phyloP scores from a whole-genome alignment of 306 rosid genomes.

The Mimosa bimucronata region DNA sequence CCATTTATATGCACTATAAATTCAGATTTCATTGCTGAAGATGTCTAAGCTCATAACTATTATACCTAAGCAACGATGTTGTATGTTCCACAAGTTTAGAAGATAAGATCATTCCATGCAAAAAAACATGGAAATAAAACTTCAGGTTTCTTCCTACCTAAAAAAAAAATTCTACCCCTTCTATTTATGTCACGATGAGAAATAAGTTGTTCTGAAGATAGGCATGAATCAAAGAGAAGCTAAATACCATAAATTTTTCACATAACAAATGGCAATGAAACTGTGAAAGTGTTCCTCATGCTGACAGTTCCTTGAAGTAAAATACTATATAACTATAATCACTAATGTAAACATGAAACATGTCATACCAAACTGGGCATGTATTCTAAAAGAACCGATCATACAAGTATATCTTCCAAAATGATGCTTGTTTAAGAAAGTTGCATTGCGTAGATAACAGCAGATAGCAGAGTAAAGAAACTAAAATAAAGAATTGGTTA shows the following conservation, averaged over 20 bases:
- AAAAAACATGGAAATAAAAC: slow-evolving; percentile 12
- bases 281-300: no score
- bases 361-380: neutral
- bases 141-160: neutral
- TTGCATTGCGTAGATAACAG: slow-evolving; percentile 5
- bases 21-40: slow-evolving; percentile 16
- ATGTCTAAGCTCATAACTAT: slow-evolving; percentile 11
- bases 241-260: slow-evolving; percentile 2
- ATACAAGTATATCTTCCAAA: slow-evolving; percentile 11
- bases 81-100: neutral
- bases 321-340: no score
- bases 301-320: no score
- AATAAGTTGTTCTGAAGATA: slow-evolving; percentile 20
- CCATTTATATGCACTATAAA: neutral
- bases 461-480: slow-evolving; percentile 16
- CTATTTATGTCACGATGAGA: neutral
- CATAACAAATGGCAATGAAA: slow-evolving; percentile 15
- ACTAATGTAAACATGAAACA: neutral
- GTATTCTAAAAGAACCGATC: slow-evolving; percentile 15
- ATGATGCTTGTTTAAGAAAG: slow-evolving; percentile 13
- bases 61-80: neutral
- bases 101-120: slow-evolving; percentile 3
- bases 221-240: slow-evolving; percentile 26
- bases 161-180: neutral
- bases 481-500: slow-evolving; percentile 6